Evolutionary conservation across 352 stramenopile genomes (phyloP), one percentile per base, ranked within the genome.

Genomic region (Phytopythium chamaehyphon): DNA sequence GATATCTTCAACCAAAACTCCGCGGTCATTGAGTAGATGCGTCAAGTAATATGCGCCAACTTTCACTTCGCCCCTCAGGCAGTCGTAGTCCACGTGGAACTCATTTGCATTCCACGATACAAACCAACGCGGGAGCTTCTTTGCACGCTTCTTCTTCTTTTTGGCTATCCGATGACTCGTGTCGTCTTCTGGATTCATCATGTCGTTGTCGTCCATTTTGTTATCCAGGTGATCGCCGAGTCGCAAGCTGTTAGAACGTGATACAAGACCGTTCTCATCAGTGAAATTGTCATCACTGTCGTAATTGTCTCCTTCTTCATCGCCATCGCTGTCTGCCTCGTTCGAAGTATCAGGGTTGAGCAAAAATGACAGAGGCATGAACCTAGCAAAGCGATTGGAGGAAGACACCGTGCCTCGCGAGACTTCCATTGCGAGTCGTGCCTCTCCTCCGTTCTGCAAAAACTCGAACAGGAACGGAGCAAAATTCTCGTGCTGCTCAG

Each of bases 71-170:
- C 70, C 64, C 21, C 72, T 53, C n/a, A 88, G 50, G 43, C 77
- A 90, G 22, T 81, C 67, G 40, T 91, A 94, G 38, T 94, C 82
- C 28, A 93, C 55, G 15, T 65, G 62, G 42, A 94, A 94, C 53
- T 94, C 84, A 46, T 94, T 91, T n/a, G 69, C 81, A 55, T 94
- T 92, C 84, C 84, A 94, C 10, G 74, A 76, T 12, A 94, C 67
- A 57, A 88, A 94, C 84, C 84, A 94, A 2, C 79, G 76, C 8
- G 84, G 84, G 23, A 90, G 62, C 52, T 81, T 71, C 51, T 85
- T 86, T 0, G 75, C 60, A 43, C 66, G 73, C 57, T 82, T 81
- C 62, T 81, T 86, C 55, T 82, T 79, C 55, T 88, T 89, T 47
- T 89, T 90, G 40, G 63, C 64, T 24, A 71, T 40, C 2, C 51